Percentiles rank a stretch among this genome's conserved stretches.
Evolutionary conservation across 257 asterid species (phyloP).

Genomic region (Capsicum chinense): DNA sequence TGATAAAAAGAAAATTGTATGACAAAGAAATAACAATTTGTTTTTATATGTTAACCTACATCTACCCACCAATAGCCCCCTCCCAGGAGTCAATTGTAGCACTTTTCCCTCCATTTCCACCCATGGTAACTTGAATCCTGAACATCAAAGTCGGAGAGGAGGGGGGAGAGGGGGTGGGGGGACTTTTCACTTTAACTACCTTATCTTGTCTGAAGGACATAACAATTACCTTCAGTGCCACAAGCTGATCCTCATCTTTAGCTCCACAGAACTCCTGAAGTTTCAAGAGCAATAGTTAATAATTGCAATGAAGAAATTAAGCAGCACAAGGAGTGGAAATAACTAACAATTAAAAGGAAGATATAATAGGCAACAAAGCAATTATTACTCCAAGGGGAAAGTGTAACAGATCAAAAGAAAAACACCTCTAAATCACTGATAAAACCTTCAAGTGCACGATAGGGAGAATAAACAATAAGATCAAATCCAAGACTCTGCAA

Average conservation of each 20-base stretch:
- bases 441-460: slow-evolving; percentile 91
- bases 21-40: not conserved
- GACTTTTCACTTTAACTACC: not conserved
- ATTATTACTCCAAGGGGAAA: slow-evolving; percentile 3
- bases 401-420: slow-evolving; percentile 20
- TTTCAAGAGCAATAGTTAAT: slow-evolving; percentile 33
- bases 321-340: not conserved
- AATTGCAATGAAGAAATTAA: slow-evolving; percentile 26
- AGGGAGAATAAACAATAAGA: slow-evolving; percentile 94
- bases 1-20: not conserved
- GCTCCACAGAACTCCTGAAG: slow-evolving; percentile 70
- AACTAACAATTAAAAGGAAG: not conserved
- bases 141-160: too few species aligned
- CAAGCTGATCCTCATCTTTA: slow-evolving; percentile 42
- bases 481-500: slow-evolving; percentile 94
- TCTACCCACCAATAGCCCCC: not conserved
- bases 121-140: not conserved
- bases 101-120: not conserved
- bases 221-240: slow-evolving; percentile 59
- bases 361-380: slow-evolving; percentile 20
- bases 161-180: too few species aligned
- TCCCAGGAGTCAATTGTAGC: slow-evolving; percentile 14
- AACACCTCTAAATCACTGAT: slow-evolving; percentile 73
- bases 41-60: slow-evolving; percentile 15
- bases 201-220: not conserved